Evolutionary conservation across 805 yeast genomes (phyloP).

Genomic region (Saturnispora kantuleensis): DNA sequence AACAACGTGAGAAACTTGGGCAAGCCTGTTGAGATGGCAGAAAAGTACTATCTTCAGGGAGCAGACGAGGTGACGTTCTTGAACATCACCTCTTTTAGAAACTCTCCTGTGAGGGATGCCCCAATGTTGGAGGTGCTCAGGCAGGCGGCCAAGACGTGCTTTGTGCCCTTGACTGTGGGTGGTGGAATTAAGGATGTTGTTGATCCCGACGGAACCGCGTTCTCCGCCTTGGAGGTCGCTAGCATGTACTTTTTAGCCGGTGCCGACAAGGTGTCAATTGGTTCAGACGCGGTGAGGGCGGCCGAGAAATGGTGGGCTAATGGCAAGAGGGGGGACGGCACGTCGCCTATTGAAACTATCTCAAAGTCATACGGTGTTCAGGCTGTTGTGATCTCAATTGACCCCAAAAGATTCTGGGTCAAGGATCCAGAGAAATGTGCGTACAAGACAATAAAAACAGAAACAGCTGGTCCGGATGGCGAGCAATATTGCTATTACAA

Average conservation of each 20-base stretch:
- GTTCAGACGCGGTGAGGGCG: constrained; percentile 91
- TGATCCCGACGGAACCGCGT: constrained; percentile 71
- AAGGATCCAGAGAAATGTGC: constrained; percentile 46
- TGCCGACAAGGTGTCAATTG: constrained; percentile 96
- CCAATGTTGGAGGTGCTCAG: constrained; percentile 92
- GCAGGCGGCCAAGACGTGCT: constrained; percentile 76
- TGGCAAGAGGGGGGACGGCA: constrained; percentile 54
- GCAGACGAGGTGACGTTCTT: constrained; percentile 95
- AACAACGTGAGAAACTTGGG: constrained; percentile 84
- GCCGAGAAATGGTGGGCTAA: constrained; percentile 71
- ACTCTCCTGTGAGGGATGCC: constrained; percentile 83
- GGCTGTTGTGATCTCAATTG: constrained; percentile 98
- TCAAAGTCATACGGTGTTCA: constrained; percentile 89
- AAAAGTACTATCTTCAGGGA: constrained; percentile 83
- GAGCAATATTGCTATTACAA: constrained; percentile 88
- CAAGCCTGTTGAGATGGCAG: constrained; percentile 91
- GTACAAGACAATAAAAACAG: constrained; percentile 57
- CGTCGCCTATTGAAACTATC: constrained; percentile 86
- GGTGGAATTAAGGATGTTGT: constrained; percentile 92
- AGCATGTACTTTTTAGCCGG: constrained; percentile 88
- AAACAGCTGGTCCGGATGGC: constrained; percentile 73
- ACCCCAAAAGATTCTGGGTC: constrained; percentile 83
- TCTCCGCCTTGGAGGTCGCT: constrained; percentile 88
- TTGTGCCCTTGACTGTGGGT: constrained; percentile 96
- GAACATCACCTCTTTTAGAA: constrained; percentile 91